Conservation (phyloP, 345 rosid genomes). For the Moricandia arvensis region DNA sequence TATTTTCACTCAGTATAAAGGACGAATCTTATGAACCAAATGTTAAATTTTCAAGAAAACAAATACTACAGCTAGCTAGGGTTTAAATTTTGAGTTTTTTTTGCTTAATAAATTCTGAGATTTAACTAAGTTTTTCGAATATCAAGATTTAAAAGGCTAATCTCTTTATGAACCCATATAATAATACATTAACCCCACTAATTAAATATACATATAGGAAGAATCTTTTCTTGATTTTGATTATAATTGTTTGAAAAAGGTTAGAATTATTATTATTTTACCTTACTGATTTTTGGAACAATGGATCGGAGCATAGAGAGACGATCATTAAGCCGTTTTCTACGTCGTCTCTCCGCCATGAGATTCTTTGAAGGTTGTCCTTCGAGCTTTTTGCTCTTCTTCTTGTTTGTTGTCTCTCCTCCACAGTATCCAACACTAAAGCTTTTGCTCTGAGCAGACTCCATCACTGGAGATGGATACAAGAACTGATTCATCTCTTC, state of each 20-base stretch:
- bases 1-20: background rate
- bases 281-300: slow-evolving; percentile 97
- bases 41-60: slow-evolving; percentile 2
- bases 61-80: slow-evolving; percentile 8
- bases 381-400: slow-evolving; percentile 54
- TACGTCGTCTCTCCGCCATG: slow-evolving; percentile 86
- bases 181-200: background rate
- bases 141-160: slow-evolving; percentile 14
- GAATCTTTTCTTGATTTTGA: slow-evolving; percentile 12
- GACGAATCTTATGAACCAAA: slow-evolving; percentile 16
- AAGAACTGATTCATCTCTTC: slow-evolving; percentile 25
- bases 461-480: slow-evolving; percentile 44
- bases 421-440: slow-evolving; percentile 43
- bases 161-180: slow-evolving; percentile 17
- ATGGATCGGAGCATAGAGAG: slow-evolving; percentile 91
- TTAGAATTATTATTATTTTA: slow-evolving; percentile 3
- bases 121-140: background rate
- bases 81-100: background rate
- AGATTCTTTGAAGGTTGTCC: slow-evolving; percentile 93
- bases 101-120: background rate
- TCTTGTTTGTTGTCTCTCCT: slow-evolving; percentile 37
- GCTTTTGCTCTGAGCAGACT: slow-evolving; percentile 48
- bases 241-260: background rate
- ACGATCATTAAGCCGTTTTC: slow-evolving; percentile 76
- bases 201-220: background rate